Evolutionary conservation across 1,139 yeast species (phyloP).

Genomic region (Geotrichum candidum): DNA sequence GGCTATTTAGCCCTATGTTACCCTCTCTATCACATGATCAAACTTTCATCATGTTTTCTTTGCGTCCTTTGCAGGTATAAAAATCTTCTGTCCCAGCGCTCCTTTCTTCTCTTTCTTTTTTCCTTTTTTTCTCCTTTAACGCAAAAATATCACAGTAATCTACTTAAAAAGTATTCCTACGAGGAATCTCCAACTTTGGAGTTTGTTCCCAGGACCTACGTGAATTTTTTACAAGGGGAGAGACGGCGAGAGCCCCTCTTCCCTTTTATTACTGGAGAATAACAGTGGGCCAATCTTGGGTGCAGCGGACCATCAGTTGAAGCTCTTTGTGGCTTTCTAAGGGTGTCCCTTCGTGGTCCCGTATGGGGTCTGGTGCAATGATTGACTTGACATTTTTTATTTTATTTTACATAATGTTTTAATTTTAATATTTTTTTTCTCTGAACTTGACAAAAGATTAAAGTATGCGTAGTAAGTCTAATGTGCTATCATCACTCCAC

Average conservation of each 20-base stretch:
- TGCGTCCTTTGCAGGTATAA: neutral
- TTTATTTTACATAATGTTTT: neutral
- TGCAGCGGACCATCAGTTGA: slow-evolving; percentile 36
- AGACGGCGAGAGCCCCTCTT: neutral
- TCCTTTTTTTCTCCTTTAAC: slow-evolving; percentile 27
- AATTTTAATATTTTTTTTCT: neutral
- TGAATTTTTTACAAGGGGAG: slow-evolving; percentile 24
- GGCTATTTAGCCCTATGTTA: slow-evolving; percentile 1
- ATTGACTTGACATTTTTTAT: slow-evolving; percentile 31
- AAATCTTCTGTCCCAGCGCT: neutral
- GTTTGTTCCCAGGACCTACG: slow-evolving; percentile 37
- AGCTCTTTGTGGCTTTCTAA: slow-evolving; percentile 25
- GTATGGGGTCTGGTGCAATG: slow-evolving; percentile 41
- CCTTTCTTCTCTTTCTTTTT: neutral
- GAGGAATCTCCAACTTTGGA: slow-evolving; percentile 36
- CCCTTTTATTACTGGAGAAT: slow-evolving; percentile 34
- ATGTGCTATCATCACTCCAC: no score
- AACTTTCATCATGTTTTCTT: neutral
- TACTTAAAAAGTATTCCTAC: slow-evolving; percentile 36
- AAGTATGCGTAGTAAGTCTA: neutral
- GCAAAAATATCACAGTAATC: slow-evolving; percentile 28
- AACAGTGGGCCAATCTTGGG: slow-evolving; percentile 37
- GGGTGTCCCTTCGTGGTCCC: slow-evolving; percentile 40
- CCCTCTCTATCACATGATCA: neutral
- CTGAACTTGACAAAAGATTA: neutral